phyloP scores from a whole-genome alignment of 345 rosid species.

The Acer negundo region DNA sequence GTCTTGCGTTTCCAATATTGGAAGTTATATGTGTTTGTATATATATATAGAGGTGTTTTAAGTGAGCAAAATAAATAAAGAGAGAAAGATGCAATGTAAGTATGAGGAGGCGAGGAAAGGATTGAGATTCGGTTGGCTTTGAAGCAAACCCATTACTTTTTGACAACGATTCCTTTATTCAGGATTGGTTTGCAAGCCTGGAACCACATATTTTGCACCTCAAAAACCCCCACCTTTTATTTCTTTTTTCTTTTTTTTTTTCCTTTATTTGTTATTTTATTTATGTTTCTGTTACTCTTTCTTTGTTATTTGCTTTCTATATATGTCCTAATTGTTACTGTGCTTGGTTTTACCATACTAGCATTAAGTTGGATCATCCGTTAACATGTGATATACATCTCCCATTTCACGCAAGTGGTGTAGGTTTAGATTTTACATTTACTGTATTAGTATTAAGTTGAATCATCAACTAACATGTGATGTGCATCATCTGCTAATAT shows the following conservation, averaged over 20 bases:
- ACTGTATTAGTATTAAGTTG: too few relatives aligned
- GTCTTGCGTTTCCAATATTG: constrained; percentile 42
- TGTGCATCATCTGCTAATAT: too few relatives aligned
- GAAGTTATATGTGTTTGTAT: constrained; percentile 27
- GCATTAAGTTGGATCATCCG: too few relatives aligned
- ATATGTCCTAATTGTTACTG: too few relatives aligned
- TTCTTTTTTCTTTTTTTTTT: not conserved
- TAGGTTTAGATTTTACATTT: too few relatives aligned
- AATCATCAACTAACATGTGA: too few relatives aligned
- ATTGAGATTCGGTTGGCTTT: constrained; percentile 70
- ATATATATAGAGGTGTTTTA: constrained; percentile 12
- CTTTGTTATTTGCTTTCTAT: too few relatives aligned
- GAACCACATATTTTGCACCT: constrained; percentile 46
- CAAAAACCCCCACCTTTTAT: not conserved
- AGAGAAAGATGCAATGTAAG: constrained; percentile 21
- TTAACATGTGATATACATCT: too few relatives aligned
- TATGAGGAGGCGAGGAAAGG: constrained; percentile 41
- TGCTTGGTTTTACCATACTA: too few relatives aligned
- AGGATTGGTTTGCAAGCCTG: constrained; percentile 71
- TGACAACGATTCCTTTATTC: constrained; percentile 36
- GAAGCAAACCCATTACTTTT: constrained; percentile 70
- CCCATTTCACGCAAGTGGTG: too few relatives aligned
- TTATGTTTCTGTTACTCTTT: not conserved
- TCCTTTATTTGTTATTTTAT: not conserved
- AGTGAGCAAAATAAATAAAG: constrained; percentile 4